phyloP scores from a whole-genome alignment of 2,329 filamentous ascomycete species.

The Exophiala alcalophila region DNA sequence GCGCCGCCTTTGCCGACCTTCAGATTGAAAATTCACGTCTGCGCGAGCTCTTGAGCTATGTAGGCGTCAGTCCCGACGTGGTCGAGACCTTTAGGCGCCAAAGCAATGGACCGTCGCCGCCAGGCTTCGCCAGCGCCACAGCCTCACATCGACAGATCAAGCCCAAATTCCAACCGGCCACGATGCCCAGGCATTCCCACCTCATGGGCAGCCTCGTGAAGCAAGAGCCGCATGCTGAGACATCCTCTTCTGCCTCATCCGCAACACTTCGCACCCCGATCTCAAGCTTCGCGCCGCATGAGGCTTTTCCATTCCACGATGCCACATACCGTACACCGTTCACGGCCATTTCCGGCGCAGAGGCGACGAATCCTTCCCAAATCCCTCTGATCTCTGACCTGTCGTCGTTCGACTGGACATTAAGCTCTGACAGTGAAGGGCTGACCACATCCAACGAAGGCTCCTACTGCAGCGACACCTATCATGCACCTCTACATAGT shows the following conservation, averaged over 20 bases:
- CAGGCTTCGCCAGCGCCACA: neutral
- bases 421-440: constrained; percentile 1
- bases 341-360: neutral
- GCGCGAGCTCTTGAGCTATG: constrained; percentile 17
- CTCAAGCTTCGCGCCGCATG: neutral
- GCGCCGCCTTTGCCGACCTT: constrained; percentile 17
- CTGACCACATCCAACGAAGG: neutral
- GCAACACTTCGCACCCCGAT: neutral
- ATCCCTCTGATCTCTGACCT: neutral
- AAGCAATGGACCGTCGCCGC: neutral
- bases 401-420: constrained; percentile 6
- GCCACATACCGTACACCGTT: neutral
- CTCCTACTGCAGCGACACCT: constrained; percentile 6
- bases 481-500: constrained; percentile 4
- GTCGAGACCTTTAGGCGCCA: constrained; percentile 15
- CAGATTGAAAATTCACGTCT: constrained; percentile 25
- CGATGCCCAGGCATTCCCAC: neutral
- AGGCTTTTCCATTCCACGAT: neutral
- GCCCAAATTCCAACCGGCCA: constrained; percentile 9
- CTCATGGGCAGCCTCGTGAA: neutral
- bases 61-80: constrained; percentile 20
- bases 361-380: neutral
- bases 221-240: neutral
- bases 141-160: constrained; percentile 11
- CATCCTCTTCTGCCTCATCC: neutral